Evolutionary conservation across 768 basidiomycete genomes (phyloP).

Genomic region (Amanita jacksonii): DNA sequence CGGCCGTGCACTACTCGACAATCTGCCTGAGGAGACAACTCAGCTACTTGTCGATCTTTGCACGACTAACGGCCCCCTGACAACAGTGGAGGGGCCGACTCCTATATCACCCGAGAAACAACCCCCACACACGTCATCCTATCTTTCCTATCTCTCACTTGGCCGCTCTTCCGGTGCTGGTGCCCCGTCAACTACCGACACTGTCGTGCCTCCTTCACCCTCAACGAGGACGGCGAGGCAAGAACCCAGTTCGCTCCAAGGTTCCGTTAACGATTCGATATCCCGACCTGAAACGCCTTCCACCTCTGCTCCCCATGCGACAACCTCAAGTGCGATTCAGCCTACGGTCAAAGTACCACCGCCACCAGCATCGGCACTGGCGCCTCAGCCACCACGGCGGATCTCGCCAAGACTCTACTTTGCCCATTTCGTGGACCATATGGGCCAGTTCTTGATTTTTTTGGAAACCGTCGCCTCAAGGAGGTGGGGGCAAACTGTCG

Average conservation of each 20-base stretch:
- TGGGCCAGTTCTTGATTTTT: conserved; percentile 74
- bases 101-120: conserved; percentile 16
- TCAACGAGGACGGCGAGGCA: conserved; percentile 2
- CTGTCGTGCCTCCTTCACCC: background rate
- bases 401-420: conserved; percentile 86
- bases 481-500: conserved; percentile 73
- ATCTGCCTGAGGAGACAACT: conserved; percentile 82
- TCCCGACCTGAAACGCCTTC: conserved; percentile 6
- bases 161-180: conserved; percentile 38
- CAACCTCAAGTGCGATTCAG: background rate
- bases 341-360: too few species aligned
- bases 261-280: background rate
- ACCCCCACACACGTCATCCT: conserved; percentile 41
- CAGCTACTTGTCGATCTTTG: conserved; percentile 88
- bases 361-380: background rate
- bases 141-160: conserved; percentile 73
- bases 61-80: conserved; percentile 49
- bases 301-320: background rate
- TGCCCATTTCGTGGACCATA: conserved; percentile 89
- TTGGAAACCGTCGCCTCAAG: conserved; percentile 77
- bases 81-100: conserved; percentile 29
- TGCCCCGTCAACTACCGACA: conserved; percentile 21
- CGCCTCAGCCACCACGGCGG: conserved; percentile 25
- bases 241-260: background rate
- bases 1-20: conserved; percentile 76